These are phyloP conservation scores for Coemansia aciculifera DNA, from an alignment of 192 early-diverging fungal species.

Conservation along the genomic window DNA sequence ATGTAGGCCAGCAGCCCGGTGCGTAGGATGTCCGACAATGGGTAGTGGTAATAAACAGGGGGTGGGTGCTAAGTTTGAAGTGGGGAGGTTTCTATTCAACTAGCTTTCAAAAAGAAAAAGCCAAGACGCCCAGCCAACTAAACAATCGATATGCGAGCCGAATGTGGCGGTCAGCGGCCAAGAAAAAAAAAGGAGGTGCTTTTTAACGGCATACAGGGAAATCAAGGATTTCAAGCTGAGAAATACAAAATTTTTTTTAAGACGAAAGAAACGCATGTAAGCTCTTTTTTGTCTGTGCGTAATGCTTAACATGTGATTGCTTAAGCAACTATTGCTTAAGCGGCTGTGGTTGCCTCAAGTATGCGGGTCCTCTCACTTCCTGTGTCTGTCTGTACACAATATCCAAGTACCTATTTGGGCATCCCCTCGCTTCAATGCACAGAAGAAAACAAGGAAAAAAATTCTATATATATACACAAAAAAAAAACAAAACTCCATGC, in stretches of 20 bases:
- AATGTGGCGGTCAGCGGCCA: slow-evolving; percentile 3
- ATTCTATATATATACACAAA: neutral
- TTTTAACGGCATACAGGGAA: neutral
- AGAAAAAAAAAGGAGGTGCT: neutral
- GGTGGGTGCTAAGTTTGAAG: neutral
- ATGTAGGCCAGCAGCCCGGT: neutral
- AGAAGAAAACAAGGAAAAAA: neutral
- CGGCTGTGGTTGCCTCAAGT: no score
- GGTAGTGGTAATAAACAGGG: neutral
- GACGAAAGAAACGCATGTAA: neutral
- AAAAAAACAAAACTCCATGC: neutral
- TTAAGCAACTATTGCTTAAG: no score
- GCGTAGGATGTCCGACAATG: slow-evolving; percentile 8
- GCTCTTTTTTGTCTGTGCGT: neutral
- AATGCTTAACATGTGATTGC: no score
- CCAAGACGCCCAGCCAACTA: slow-evolving; percentile 3
- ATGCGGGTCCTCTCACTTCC: no score
- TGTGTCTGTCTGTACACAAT: neutral
- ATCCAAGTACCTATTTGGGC: neutral
- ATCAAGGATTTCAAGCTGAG: neutral
- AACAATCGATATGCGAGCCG: neutral
- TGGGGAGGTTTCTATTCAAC: neutral
- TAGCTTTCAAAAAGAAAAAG: neutral
- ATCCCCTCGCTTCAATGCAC: neutral
- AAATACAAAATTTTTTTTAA: neutral